Conservation (phyloP, 2,329 filamentous ascomycete species). For the Cercospora sojina region DNA sequence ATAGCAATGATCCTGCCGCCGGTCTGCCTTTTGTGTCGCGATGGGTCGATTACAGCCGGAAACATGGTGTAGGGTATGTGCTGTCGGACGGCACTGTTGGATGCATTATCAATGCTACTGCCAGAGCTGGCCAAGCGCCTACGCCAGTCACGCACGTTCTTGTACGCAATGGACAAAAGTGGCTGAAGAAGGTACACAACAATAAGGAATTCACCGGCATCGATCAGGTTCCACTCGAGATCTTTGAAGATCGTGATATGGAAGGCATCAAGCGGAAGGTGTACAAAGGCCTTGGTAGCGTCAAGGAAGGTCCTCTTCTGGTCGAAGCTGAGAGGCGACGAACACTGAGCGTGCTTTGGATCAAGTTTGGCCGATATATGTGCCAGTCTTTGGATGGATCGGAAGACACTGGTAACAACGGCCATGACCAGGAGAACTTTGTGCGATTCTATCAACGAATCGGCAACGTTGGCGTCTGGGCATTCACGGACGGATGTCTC, state of each 20-base stretch:
- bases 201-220: conserved; percentile 61
- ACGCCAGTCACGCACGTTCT: conserved; percentile 69
- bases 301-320: conserved; percentile 35
- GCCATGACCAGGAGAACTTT: conserved; percentile 50
- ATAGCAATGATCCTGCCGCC: conserved; percentile 36
- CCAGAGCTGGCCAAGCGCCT: conserved; percentile 29
- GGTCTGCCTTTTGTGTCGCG: conserved; percentile 62
- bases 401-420: conserved; percentile 37
- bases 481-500: conserved; percentile 75
- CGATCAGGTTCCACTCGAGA: conserved; percentile 57
- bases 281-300: conserved; percentile 49
- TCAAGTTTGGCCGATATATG: conserved; percentile 72
- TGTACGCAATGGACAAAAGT: conserved; percentile 68
- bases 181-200: conserved; percentile 50
- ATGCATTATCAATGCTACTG: conserved; percentile 56
- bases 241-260: conserved; percentile 70
- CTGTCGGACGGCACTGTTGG: conserved; percentile 78
- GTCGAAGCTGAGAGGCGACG: conserved; percentile 49
- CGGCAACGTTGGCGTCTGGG: conserved; percentile 78
- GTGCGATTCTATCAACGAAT: conserved; percentile 81
- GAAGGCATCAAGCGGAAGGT: conserved; percentile 60
- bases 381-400: conserved; percentile 47
- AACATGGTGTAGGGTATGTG: conserved; percentile 81
- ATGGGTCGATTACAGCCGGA: conserved; percentile 88
- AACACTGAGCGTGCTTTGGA: conserved; percentile 60